Evolutionary conservation across 2,329 filamentous ascomycete genomes (phyloP).

Genomic region (Byssoonygena ceratinophila): DNA sequence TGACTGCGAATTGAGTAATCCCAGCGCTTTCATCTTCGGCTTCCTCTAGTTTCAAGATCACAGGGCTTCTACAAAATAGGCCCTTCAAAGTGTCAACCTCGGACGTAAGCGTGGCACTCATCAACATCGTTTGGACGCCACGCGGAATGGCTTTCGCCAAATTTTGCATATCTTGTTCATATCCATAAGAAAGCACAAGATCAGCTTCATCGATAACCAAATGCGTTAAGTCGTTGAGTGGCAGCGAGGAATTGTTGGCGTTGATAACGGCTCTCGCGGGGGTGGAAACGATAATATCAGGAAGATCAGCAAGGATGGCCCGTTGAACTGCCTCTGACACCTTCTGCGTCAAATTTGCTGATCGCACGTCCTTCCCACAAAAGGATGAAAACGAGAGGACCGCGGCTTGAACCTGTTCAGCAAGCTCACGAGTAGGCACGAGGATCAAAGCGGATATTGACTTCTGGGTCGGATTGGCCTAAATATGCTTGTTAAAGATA

Average conservation of each 20-base stretch:
- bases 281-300: slow-evolving; percentile 84
- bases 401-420: slow-evolving; percentile 75
- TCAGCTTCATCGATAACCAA: slow-evolving; percentile 92
- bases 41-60: slow-evolving; percentile 70
- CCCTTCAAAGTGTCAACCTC: slow-evolving; percentile 79
- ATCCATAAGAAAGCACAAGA: slow-evolving; percentile 84
- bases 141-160: slow-evolving; percentile 69
- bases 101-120: slow-evolving; percentile 81
- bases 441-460: slow-evolving; percentile 70
- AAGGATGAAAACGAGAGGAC: slow-evolving; percentile 68
- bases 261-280: slow-evolving; percentile 74
- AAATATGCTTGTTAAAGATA: slow-evolving; percentile 56
- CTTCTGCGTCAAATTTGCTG: slow-evolving; percentile 80
- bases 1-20: slow-evolving; percentile 79
- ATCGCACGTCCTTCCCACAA: slow-evolving; percentile 71
- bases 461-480: slow-evolving; percentile 33
- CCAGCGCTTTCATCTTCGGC: slow-evolving; percentile 64
- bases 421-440: slow-evolving; percentile 87
- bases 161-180: slow-evolving; percentile 76
- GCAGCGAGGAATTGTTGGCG: slow-evolving; percentile 60
- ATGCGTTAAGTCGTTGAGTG: slow-evolving; percentile 59
- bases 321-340: slow-evolving; percentile 80
- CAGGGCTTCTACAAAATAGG: slow-evolving; percentile 73
- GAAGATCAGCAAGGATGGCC: slow-evolving; percentile 71
- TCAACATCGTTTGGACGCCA: slow-evolving; percentile 79